These are phyloP conservation scores for Monilinia vaccinii-corymbosi DNA, from an alignment of 2,329 filamentous ascomycete species.

Conservation along the genomic window DNA sequence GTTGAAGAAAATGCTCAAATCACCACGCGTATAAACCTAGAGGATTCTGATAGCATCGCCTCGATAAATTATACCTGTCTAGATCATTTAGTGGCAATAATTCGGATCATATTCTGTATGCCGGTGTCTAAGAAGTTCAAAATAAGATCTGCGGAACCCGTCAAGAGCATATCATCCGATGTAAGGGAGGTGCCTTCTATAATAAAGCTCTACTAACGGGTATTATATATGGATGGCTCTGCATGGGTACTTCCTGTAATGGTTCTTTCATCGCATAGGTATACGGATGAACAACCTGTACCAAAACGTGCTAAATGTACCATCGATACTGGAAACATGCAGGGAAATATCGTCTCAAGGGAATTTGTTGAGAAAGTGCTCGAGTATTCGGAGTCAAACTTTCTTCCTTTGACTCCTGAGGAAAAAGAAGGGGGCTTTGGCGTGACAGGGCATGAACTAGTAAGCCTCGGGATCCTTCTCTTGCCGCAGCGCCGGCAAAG, in stretches of 20 bases:
- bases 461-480: not conserved
- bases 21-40: not conserved
- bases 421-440: slow-evolving; percentile 12
- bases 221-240: not conserved
- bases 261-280: slow-evolving; percentile 11
- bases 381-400: slow-evolving; percentile 8
- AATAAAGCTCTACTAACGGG: not conserved
- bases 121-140: not conserved
- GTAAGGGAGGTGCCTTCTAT: not conserved
- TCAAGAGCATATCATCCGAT: not conserved
- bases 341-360: slow-evolving; percentile 18
- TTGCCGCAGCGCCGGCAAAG: not conserved
- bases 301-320: slow-evolving; percentile 15
- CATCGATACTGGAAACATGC: slow-evolving; percentile 20
- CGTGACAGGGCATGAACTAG: slow-evolving; percentile 13
- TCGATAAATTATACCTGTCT: not conserved
- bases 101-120: not conserved
- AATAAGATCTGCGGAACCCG: not conserved
- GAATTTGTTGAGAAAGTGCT: slow-evolving; percentile 12
- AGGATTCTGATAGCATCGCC: not conserved
- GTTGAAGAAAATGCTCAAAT: slow-evolving; percentile 11
- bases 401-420: slow-evolving; percentile 10
- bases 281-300: slow-evolving; percentile 8
- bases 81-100: not conserved
- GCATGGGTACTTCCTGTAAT: slow-evolving; percentile 13